These are phyloP conservation scores for Buxus sempervirens DNA, from an alignment of 164 flowering plant species.

Conservation along the genomic window DNA sequence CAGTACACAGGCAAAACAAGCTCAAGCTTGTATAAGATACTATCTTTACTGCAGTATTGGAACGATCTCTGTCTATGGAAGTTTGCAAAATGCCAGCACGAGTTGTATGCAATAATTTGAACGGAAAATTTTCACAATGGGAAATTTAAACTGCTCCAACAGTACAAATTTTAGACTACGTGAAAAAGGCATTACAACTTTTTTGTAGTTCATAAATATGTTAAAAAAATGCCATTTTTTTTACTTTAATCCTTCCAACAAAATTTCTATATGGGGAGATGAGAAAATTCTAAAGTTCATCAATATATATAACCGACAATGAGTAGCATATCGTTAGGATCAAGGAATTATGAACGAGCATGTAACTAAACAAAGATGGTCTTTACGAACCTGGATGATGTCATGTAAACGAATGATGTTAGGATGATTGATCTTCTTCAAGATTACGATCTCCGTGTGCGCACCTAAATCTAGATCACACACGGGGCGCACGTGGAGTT, in stretches of 20 bases:
- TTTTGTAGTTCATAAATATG: not conserved
- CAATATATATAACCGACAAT: not conserved
- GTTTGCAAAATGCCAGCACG: not conserved
- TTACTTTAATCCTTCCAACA: not conserved
- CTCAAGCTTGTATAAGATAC: too few relatives aligned
- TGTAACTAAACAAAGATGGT: not conserved
- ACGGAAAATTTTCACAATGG: not conserved
- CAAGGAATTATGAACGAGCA: not conserved
- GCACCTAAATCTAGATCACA: too few relatives aligned
- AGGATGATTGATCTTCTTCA: conserved; percentile 76
- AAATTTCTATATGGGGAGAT: not conserved
- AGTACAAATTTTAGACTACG: not conserved
- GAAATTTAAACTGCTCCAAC: not conserved
- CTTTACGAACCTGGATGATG: conserved; percentile 65
- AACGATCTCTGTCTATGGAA: not conserved
- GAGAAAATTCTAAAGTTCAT: not conserved
- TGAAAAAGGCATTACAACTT: too few relatives aligned
- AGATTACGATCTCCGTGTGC: conserved; percentile 73
- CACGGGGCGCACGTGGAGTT: too few relatives aligned
- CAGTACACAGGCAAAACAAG: not conserved
- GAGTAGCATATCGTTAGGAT: not conserved
- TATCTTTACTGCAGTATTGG: not conserved
- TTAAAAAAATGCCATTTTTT: not conserved
- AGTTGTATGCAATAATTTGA: not conserved
- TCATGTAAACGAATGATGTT: conserved; percentile 84